Conservation (phyloP, 2,329 filamentous ascomycete species). For the Colletotrichum neosansevieriae region DNA sequence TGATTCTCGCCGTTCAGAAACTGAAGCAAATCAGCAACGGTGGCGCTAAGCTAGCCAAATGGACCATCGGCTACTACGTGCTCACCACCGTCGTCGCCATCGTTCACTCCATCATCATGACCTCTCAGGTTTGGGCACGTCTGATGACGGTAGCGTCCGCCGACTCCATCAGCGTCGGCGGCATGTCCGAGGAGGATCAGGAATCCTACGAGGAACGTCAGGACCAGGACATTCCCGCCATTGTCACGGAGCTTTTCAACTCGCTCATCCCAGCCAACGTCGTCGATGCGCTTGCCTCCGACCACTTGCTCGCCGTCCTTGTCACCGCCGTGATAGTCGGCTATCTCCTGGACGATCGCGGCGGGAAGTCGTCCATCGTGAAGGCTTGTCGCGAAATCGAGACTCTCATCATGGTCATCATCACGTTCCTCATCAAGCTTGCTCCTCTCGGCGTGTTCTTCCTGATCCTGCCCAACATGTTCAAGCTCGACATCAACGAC, state of each 20-base stretch:
- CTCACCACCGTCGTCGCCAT: slow-evolving; percentile 63
- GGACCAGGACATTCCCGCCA: slow-evolving; percentile 52
- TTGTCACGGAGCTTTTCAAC: slow-evolving; percentile 62
- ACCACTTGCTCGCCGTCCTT: slow-evolving; percentile 60
- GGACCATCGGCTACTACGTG: slow-evolving; percentile 64
- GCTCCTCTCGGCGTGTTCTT: slow-evolving; percentile 67
- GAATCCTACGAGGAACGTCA: slow-evolving; percentile 50
- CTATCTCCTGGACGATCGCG: slow-evolving; percentile 56
- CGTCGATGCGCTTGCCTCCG: slow-evolving; percentile 58
- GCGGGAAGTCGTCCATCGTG: slow-evolving; percentile 52
- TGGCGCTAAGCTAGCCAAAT: slow-evolving; percentile 58
- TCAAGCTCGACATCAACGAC: slow-evolving; percentile 59
- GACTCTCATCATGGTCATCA: slow-evolving; percentile 58
- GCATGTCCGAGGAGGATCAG: slow-evolving; percentile 46
- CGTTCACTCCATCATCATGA: slow-evolving; percentile 58
- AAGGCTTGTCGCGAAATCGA: slow-evolving; percentile 61
- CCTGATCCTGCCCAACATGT: slow-evolving; percentile 62
- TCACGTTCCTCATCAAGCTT: slow-evolving; percentile 60
- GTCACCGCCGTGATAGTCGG: slow-evolving; percentile 60
- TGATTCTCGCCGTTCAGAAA: slow-evolving; percentile 63
- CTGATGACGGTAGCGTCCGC: slow-evolving; percentile 55
- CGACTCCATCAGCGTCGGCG: slow-evolving; percentile 47
- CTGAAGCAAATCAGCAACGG: slow-evolving; percentile 59
- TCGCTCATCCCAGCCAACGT: slow-evolving; percentile 64
- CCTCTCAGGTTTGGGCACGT: slow-evolving; percentile 60